Evolutionary conservation across 139 green algal genomes (phyloP), one percentile per base, ranked within the genome.

Genomic region (Astrephomene gubernaculifera): DNA sequence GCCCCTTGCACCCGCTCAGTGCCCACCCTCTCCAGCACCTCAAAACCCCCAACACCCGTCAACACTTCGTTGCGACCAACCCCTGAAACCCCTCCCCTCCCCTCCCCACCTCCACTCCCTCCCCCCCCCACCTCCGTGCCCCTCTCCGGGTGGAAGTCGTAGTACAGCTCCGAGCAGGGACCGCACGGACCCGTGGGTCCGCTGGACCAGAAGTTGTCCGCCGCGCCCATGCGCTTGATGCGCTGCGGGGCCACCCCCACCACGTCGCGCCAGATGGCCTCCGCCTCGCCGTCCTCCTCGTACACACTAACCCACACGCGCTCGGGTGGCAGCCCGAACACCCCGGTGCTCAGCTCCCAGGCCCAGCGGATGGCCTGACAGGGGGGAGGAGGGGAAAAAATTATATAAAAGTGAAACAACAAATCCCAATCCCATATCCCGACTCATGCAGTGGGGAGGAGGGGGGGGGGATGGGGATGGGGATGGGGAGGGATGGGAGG

Each of bases 141-240:
- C 1, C 83, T 60, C 89, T 98, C 96, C 1, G 96, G 96, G 71
- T 94, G 86, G 71, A 98, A 97, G 89, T 99, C 97, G 75, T 97
- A 99, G 91, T 99, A 99, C 12, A 99, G 91, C 93, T 99, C 97
- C 31, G 92, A 96, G 93, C 97, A 99, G n/a, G 96, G 96, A 21
- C 97, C 97, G 89, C 96, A 99, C 2, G 96, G 96, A 17, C 91
- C 93, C 87, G 94, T 96, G 70, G 96, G 82, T 9, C 96, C 96
- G 33, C 87, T 92, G 44, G 95, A 91, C 97, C 97, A 99, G 89
- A 99, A 99, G 92, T 99, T 99, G 93, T 98, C 96, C 0, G 90
- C 92, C 4, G 91, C 95, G 10, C 93, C 96, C 92, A 98, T 95
- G 25, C 94, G 88, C 85, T 94, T 89, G 76, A 99, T 98, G 44